phyloP scores from a whole-genome alignment of 2,329 filamentous ascomycete genomes.

The Zymoseptoria tritici region DNA sequence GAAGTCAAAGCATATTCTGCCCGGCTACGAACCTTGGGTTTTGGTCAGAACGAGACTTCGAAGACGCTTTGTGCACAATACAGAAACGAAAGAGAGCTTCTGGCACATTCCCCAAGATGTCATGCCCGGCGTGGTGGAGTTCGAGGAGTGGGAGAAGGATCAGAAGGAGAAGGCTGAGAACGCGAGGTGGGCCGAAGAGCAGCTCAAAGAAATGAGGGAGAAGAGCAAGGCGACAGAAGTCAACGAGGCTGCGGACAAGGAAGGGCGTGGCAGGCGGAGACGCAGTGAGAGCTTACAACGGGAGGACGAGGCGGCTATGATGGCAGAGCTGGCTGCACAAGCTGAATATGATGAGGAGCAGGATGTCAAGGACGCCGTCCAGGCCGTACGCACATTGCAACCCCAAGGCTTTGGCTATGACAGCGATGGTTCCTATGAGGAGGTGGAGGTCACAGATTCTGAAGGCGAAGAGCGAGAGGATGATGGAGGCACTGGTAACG shows the following conservation, averaged over 20 bases:
- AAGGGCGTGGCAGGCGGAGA: conserved; percentile 15
- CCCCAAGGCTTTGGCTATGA: conserved; percentile 16
- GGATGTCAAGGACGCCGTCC: conserved; percentile 46
- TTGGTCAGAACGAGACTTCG: conserved; percentile 89
- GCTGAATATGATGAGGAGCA: conserved; percentile 41
- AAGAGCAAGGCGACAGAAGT: conserved; percentile 16
- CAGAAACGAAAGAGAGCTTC: conserved; percentile 76
- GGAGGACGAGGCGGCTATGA: conserved; percentile 30
- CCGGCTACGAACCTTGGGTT: conserved; percentile 77
- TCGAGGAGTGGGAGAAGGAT: conserved; percentile 65
- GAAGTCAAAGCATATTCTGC: conserved; percentile 69
- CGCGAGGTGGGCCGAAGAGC: conserved; percentile 27
- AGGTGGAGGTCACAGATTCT: conserved; percentile 62
- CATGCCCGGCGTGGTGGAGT: conserved; percentile 63
- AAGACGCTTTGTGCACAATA: conserved; percentile 84
- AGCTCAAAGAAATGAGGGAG: conserved; percentile 23
- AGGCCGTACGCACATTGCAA: conserved; percentile 15
- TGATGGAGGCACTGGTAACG: conserved; percentile 52
- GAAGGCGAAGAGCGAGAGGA: conserved; percentile 39
- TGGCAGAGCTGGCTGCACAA: conserved; percentile 26
- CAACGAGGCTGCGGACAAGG: conserved; percentile 12
- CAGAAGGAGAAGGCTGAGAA: conserved; percentile 44
- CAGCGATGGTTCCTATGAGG: conserved; percentile 65
- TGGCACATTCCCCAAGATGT: conserved; percentile 92
- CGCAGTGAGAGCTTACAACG: conserved; percentile 28